These are phyloP conservation scores for Saturnispora halmiae DNA, from an alignment of 805 yeast species.

Conservation along the genomic window DNA sequence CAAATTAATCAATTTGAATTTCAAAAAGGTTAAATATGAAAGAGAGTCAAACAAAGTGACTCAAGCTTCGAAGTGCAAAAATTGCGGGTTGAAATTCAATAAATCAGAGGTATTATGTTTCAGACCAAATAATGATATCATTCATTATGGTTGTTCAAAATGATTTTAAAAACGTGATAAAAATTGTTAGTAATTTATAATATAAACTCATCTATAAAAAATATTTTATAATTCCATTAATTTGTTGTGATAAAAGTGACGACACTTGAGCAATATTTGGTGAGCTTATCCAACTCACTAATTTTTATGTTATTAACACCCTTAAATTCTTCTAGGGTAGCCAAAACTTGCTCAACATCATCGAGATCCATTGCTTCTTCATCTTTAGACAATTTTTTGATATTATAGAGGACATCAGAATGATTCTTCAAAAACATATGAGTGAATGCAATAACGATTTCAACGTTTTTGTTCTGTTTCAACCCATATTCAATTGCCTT, in stretches of 20 bases:
- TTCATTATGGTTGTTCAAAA: constrained; percentile 48
- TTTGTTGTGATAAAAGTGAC: constrained; percentile 46
- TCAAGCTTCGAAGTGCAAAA: constrained; percentile 44
- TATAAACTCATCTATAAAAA: constrained; percentile 3
- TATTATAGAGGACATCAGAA: constrained; percentile 57
- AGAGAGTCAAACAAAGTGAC: constrained; percentile 31
- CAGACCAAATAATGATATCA: constrained; percentile 35
- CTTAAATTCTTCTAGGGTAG: constrained; percentile 42
- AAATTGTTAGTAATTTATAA: neutral
- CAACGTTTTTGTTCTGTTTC: constrained; percentile 50
- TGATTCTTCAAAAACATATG: constrained; percentile 66
- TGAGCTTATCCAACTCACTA: constrained; percentile 51
- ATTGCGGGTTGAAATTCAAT: constrained; percentile 49
- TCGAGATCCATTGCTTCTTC: constrained; percentile 21
- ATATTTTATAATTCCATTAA: constrained; percentile 13
- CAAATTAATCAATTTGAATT: constrained; percentile 38
- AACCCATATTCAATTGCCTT: constrained; percentile 59
- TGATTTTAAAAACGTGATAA: neutral
- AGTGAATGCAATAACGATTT: constrained; percentile 74
- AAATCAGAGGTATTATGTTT: constrained; percentile 37
- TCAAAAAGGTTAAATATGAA: constrained; percentile 30
- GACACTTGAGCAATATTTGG: constrained; percentile 77
- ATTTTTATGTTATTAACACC: constrained; percentile 32
- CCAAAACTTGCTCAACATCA: constrained; percentile 25
- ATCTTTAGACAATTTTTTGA: constrained; percentile 15